phyloP scores from a whole-genome alignment of 768 basidiomycete species.

The Multifurca ochricompacta region DNA sequence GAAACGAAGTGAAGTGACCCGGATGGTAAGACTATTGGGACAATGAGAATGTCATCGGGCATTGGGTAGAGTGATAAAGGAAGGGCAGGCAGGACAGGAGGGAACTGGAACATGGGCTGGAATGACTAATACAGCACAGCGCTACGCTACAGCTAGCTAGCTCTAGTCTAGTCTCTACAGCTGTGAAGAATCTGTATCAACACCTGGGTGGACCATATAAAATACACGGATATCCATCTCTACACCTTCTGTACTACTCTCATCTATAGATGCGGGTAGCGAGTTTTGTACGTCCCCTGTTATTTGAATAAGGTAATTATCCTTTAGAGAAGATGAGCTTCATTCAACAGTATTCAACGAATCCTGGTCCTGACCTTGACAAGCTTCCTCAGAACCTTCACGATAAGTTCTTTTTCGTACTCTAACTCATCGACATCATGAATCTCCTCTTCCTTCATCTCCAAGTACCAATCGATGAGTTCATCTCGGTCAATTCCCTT shows the following conservation, averaged over 20 bases:
- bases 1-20: slow-evolving; percentile 59
- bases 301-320: slow-evolving; percentile 78
- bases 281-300: slow-evolving; percentile 79
- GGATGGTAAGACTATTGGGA: slow-evolving; percentile 52
- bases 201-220: slow-evolving; percentile 87
- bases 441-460: slow-evolving; percentile 77
- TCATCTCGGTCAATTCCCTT: slow-evolving; percentile 82
- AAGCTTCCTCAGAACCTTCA: slow-evolving; percentile 81
- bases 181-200: slow-evolving; percentile 51
- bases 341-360: not conserved
- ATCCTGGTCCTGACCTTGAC: slow-evolving; percentile 60
- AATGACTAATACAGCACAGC: no score
- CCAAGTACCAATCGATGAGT: slow-evolving; percentile 94
- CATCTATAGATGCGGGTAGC: slow-evolving; percentile 53
- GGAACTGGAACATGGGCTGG: no score
- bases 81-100: not conserved
- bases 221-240: slow-evolving; percentile 66
- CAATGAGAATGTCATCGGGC: slow-evolving; percentile 39
- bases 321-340: slow-evolving; percentile 37
- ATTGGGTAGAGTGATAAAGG: slow-evolving; percentile 25
- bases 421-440: slow-evolving; percentile 82
- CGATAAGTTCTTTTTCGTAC: slow-evolving; percentile 82
- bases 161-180: slow-evolving; percentile 10
- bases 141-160: no score
- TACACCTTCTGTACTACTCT: slow-evolving; percentile 48